Conservation (phyloP, 2,329 filamentous ascomycete species). For the Drechmeria coniospora region DNA sequence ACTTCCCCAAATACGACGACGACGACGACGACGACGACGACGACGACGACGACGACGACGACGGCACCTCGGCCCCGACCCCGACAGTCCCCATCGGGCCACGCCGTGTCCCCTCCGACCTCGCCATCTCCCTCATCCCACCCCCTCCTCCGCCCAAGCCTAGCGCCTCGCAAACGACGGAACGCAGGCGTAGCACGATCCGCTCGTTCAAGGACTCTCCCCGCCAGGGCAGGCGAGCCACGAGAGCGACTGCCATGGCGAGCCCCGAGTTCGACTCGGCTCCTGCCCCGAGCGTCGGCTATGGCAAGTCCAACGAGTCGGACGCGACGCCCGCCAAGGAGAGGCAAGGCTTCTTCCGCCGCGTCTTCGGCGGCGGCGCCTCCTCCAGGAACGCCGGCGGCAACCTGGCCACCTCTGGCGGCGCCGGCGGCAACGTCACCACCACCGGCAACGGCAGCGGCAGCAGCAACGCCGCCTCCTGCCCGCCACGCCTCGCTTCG, state of each 20-base stretch:
- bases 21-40: not conserved
- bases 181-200: conserved; percentile 39
- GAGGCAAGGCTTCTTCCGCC: conserved; percentile 77
- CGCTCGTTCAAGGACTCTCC: conserved; percentile 38
- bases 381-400: conserved; percentile 51
- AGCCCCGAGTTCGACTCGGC: conserved; percentile 32
- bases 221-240: conserved; percentile 14
- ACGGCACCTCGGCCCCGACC: conserved; percentile 71
- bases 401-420: conserved; percentile 13
- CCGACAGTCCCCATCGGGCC: conserved; percentile 74
- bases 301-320: conserved; percentile 41
- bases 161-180: conserved; percentile 22
- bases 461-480: conserved; percentile 1
- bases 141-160: conserved; percentile 25
- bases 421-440: too few species aligned
- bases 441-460: not conserved
- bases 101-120: conserved; percentile 29
- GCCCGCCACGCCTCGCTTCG: conserved; percentile 3
- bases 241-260: conserved; percentile 13
- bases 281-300: conserved; percentile 42
- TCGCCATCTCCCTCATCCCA: conserved; percentile 11
- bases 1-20: conserved; percentile 26
- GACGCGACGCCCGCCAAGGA: conserved; percentile 41
- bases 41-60: conserved; percentile 46
- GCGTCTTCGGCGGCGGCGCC: conserved; percentile 61